Percentiles rank a stretch among this genome's conserved stretches.
These are phyloP conservation scores for Zasmidium angulare DNA, from an alignment of 2,329 filamentous ascomycete species.

Conservation along the genomic window DNA sequence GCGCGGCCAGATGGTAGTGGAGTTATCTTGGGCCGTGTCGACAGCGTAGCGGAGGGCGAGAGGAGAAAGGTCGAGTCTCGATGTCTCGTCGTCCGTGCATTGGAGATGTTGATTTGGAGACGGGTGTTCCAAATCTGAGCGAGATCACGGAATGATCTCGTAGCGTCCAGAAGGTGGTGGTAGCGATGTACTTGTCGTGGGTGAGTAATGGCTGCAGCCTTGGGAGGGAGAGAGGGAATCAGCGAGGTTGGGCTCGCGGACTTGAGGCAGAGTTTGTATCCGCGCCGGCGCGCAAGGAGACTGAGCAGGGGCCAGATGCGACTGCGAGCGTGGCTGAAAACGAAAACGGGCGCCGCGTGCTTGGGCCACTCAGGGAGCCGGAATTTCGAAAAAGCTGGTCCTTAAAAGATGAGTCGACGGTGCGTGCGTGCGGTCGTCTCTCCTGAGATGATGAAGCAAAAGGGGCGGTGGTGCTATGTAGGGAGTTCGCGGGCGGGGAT, in stretches of 20 bases:
- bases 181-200: not conserved
- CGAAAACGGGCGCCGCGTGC: not conserved
- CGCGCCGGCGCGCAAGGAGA: not conserved
- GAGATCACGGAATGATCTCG: conserved; percentile 23
- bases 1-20: conserved; percentile 1
- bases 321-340: not conserved
- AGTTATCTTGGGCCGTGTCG: conserved; percentile 29
- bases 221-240: not conserved
- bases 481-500: not conserved
- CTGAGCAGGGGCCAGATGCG: not conserved
- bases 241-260: not conserved
- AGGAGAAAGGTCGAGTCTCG: conserved; percentile 28
- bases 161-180: conserved; percentile 1
- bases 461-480: not conserved
- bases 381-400: not conserved
- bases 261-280: not conserved
- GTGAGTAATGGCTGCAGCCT: conserved; percentile 10
- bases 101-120: conserved; percentile 19
- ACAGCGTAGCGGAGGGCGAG: conserved; percentile 31
- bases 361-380: not conserved
- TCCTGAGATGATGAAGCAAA: not conserved
- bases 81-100: conserved; percentile 31
- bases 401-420: not conserved
- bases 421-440: not conserved
- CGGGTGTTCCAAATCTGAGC: conserved; percentile 6